Conservation (phyloP, 495 filamentous ascomycete species). For the Aspergillus sclerotiicarbonarius region DNA sequence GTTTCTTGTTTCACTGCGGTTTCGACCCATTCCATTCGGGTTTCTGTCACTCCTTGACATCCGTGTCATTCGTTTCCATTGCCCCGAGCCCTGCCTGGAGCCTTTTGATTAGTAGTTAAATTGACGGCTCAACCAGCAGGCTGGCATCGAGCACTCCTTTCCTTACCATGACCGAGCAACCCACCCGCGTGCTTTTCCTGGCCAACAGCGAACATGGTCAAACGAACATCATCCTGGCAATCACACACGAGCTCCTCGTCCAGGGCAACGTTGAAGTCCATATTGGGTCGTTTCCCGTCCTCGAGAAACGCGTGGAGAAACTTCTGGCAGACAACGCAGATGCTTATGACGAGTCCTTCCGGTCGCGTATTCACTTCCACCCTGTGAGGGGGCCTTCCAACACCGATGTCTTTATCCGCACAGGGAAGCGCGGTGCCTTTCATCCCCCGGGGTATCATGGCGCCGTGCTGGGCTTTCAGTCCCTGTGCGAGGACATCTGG, state of each 20-base stretch:
- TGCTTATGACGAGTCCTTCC: constrained; percentile 22
- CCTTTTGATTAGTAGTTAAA: too few relatives aligned
- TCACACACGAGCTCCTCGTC: constrained; percentile 48
- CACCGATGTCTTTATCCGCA: constrained; percentile 42
- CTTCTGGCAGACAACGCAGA: constrained; percentile 29
- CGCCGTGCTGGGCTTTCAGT: constrained; percentile 35
- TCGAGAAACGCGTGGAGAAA: constrained; percentile 29
- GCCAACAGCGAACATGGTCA: constrained; percentile 57
- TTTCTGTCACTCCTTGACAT: background rate
- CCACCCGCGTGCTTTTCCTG: constrained; percentile 42
- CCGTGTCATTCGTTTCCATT: background rate
- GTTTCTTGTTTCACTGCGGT: background rate
- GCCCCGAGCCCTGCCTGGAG: background rate
- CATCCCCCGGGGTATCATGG: constrained; percentile 40
- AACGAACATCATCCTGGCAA: constrained; percentile 54
- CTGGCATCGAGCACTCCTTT: background rate
- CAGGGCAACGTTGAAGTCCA: constrained; percentile 47
- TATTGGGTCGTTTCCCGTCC: constrained; percentile 49
- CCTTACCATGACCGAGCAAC: background rate
- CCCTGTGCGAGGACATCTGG: constrained; percentile 33
- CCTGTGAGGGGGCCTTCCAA: constrained; percentile 40
- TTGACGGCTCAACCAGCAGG: too few relatives aligned
- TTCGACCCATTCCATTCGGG: background rate
- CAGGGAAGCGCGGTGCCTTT: constrained; percentile 28
- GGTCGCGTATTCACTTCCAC: constrained; percentile 38